Evolutionary conservation across 169 alveolate genomes (phyloP), one percentile per base, ranked within the genome.

Genomic region (Plasmodium vinckei): DNA sequence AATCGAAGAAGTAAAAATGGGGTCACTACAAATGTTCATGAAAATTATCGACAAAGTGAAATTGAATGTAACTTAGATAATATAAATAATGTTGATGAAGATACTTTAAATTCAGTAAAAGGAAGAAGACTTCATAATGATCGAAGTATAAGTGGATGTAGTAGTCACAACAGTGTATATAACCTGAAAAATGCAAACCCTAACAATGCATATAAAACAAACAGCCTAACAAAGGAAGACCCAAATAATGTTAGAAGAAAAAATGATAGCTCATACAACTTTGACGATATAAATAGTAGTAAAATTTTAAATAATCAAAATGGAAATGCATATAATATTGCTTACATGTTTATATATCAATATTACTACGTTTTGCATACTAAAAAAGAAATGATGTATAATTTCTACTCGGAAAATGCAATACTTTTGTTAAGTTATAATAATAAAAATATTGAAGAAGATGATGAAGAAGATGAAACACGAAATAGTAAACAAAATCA

Each of bases 381-480:
- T 25, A 82, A 82, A 33, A 82, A 82, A 56, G 90, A 54, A 1
- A 65, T 82, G 84, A 82, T 82, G 90, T 63, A 82, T 15, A 82
- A 82, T 54, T 82, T 82, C 42, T 82, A 82, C 27, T 44, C 90
- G 9, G 86, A 82, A 19, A 65, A 82, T 39, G 90, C 90, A 9
- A 51, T 68, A 10, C 21, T 82, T 19, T 25, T 82, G 12, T 10
- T 82, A 12, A 82, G 90, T 60, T 54, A 56, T n/a, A 82, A 82
- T 42, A 15, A 54, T 33, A 56, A 67, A 46, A 69, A 39, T 42
- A 9, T 42, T 1, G 19, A 65, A n/a, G 1, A 56, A 49, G 51
- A 42, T 15, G 17, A 9, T 6, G 19, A 9, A 19, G 4, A 10
- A 5, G 71, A 61, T 9, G 49, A 23, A n/a, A 1, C 12, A 61